Evolutionary conservation across 2,329 filamentous ascomycete species (phyloP), one percentile per base, ranked within the genome.

Genomic region (Pestalotiopsis sp.): DNA sequence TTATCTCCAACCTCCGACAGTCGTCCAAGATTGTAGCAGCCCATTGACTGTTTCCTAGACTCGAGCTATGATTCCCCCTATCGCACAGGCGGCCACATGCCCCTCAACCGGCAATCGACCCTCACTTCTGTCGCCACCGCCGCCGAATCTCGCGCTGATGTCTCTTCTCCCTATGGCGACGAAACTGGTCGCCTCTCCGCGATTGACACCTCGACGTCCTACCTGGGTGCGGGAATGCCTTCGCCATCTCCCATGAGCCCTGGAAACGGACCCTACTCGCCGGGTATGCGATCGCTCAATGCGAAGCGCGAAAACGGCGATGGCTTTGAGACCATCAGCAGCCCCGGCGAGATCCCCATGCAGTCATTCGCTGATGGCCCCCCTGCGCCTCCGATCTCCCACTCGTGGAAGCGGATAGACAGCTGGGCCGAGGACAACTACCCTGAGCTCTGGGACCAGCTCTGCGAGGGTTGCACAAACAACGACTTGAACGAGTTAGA

Each of bases 401-500:
- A 98, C 82, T 97, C 95, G 14, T 99, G 96, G 96, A 91, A 88
- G 78, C 93, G 95, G 80, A 98, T 99, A 77, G 95, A 98, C 79
- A 86, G 88, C 56, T 99, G 96, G 96, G 88, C 93, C 68, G 96
- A 98, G 76, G 93, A 96, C 71, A 93, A 98, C 82, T 99, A 98
- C 80, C 92, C 93, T 69, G 96, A 99, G 81, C 88, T 99, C 38
- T 96, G 86, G 75, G 96, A 99, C 81, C 95, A 99, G 80, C 85
- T 99, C 41, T 93, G 95, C 79, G 95, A 97, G 80, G 94, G 93
- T 38, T 94, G 92, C 78, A 98, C 96, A 4, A 87, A 90, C 77
- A 99, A 99, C 82, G 96, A 99, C 77, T 86, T 99, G 78, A 98
- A 98, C 80, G 96, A 98, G 81, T 85, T 99, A 66, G 96, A 99